Conservation (phyloP, 2,329 filamentous ascomycete genomes). For the Aspergillus ruber region DNA sequence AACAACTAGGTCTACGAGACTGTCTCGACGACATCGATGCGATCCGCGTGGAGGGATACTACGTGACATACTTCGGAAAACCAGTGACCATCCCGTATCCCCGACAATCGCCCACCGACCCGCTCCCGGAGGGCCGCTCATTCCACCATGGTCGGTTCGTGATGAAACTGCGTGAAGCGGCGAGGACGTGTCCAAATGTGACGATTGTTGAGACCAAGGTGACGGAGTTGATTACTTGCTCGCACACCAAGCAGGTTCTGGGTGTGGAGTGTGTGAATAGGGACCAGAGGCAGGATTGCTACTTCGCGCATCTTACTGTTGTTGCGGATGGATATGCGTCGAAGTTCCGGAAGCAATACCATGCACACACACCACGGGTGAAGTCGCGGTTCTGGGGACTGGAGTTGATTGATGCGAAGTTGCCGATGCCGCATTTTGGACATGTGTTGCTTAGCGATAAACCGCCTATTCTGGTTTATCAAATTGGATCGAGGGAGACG, state of each 20-base stretch:
- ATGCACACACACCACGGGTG: constrained; percentile 60
- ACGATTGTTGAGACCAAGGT: constrained; percentile 87
- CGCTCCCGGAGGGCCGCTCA: constrained; percentile 63
- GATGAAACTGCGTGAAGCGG: constrained; percentile 68
- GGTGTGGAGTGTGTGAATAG: constrained; percentile 71
- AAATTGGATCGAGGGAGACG: constrained; percentile 93
- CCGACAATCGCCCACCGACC: constrained; percentile 42
- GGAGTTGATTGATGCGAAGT: constrained; percentile 78
- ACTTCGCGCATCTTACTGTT: constrained; percentile 83
- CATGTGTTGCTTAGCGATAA: constrained; percentile 79
- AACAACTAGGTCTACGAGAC: constrained; percentile 70
- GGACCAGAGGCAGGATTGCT: constrained; percentile 61
- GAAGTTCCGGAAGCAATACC: constrained; percentile 78
- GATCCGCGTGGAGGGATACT: constrained; percentile 75
- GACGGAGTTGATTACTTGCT: constrained; percentile 64
- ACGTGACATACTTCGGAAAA: constrained; percentile 73
- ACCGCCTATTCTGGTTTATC: constrained; percentile 82
- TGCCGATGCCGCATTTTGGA: constrained; percentile 69
- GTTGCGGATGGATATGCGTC: constrained; percentile 88
- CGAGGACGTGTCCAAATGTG: constrained; percentile 70
- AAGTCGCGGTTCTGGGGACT: constrained; percentile 89
- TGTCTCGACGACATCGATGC: constrained; percentile 88
- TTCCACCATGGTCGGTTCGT: constrained; percentile 98
- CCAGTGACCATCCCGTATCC: constrained; percentile 76
- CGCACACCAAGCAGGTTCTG: constrained; percentile 64